Base-by-base conservation (phyloP, 140 eudicot genomes). In the Stevia rebaudiana region DNA sequence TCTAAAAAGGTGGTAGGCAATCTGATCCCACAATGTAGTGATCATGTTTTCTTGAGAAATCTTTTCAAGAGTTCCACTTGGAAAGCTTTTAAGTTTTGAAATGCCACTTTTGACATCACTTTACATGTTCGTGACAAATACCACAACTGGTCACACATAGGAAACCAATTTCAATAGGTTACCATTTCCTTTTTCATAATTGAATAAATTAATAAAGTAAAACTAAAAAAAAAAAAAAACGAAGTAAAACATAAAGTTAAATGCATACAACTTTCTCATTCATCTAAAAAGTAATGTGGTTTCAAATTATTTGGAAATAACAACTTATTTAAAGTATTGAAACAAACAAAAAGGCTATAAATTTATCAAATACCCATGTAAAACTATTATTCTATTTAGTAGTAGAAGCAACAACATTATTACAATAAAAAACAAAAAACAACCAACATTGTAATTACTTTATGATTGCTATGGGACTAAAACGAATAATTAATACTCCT, bases 21-120 rank as follows among this genome's bases (percentile, higher is more conserved):
- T 18, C 19, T 15, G 62, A 51, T 66, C 50, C 61, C 68, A 66
- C 16, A 66, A 50, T 35, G 22, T 50, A 15, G 72, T 50, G 63
- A 49, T 50, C 51, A 19, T 48, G 44, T 33, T 18, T 51, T 19
- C 48, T 33, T 58, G 47, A 58, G 46, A 58, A 9, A 31, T 8
- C 25, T 11, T 10, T 18, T 57, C 21, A 58, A 17, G 31, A 36
- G 47, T 17, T 58, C 65, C 65, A 58, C 46, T 65, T 33, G 60
- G 70, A 48, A 33, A 28, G 48, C 42, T 42, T 39, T 37, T 37
- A 37, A 16, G 72, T 36, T 40, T 42, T 13, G 30, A 35, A 67
- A 51, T 67, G 58, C 24, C 40, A 56, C 67, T 56, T 56, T 69
- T 33, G 31, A 12, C 30, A 41, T 69, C 67, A 69, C 67, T 69